Evolutionary conservation across 2,329 filamentous ascomycete species (phyloP), one percentile per base, ranked within the genome.

Genomic region (Pseudogymnoascus sp.): DNA sequence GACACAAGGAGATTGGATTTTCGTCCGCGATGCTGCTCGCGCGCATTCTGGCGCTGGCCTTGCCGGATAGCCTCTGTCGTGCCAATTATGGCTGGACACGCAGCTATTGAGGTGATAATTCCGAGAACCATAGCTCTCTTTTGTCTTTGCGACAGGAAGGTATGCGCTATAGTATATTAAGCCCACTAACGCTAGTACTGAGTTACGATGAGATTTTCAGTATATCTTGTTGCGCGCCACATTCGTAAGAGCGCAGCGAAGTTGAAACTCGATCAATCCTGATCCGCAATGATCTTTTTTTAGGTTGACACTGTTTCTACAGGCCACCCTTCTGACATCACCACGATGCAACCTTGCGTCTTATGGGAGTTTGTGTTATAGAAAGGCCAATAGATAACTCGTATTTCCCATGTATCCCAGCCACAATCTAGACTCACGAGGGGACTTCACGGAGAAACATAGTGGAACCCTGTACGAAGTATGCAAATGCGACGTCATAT

Each of bases 1-100:
- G 64, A 77, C 68, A 80, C 76, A 62, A 77, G 70, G 62, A 80
- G 77, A 66, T 80, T 80, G 25, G 75, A 70, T 73, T 80, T 79
- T 47, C 77, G 76, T 61, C 73, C 73, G 66, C 74, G 73, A 66
- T 80, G 77, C 67, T 75, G 70, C 66, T 76, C 71, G 65, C 74
- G 73, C 47, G 75, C 69, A 63, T 80, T 79, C 56, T 75, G 71
- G 65, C 76, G 77, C 66, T 75, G 76, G 61, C 79, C 77, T 65
- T 78, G 76, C 65, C 74, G 75, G 16, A 76, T 72, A 2, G 74
- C 78, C 65, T 80, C 74, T 8, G 77, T 73, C 14, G 77, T 75
- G 42, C 79, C 79, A 8, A 78, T 78, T 42, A 79, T 77, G 5
- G 78, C 78, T 38, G 78, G 78, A 61, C 70, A 72, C 2, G 70